Evolutionary conservation across 1,139 yeast genomes (phyloP).

Genomic region (Saccharomycopsis hybrid): DNA sequence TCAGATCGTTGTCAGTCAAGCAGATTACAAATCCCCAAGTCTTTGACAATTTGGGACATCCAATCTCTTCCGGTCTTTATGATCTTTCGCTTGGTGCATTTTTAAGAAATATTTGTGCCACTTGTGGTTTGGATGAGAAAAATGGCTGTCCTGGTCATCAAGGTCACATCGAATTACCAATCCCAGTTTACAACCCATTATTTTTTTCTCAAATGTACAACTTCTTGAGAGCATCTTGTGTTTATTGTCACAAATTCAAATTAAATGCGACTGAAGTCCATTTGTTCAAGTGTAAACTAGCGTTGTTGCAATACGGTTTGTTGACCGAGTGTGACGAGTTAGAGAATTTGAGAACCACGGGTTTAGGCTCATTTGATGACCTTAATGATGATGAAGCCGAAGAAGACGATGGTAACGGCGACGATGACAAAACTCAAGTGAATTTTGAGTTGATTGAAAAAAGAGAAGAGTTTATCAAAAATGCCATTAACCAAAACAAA

Average conservation of each 20-base stretch:
- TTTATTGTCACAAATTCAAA: constrained; percentile 84
- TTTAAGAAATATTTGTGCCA: constrained; percentile 78
- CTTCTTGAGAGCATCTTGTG: constrained; percentile 76
- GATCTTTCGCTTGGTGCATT: constrained; percentile 95
- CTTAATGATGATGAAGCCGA: constrained; percentile 32
- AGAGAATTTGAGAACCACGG: constrained; percentile 48
- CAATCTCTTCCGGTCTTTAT: constrained; percentile 87
- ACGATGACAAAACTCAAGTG: constrained; percentile 27
- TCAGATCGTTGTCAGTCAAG: constrained; percentile 81
- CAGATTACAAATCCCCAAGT: constrained; percentile 94
- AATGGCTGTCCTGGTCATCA: constrained; percentile 92
- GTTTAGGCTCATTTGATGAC: constrained; percentile 33
- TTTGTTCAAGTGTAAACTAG: constrained; percentile 69
- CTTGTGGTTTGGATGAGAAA: constrained; percentile 93
- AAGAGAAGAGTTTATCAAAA: constrained; percentile 66
- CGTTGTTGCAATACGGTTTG: constrained; percentile 81
- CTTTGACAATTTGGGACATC: constrained; percentile 93
- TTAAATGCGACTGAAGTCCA: constrained; percentile 65
- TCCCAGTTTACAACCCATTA: constrained; percentile 90
- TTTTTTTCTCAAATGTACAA: constrained; percentile 88
- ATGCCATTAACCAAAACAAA: constrained; percentile 42
- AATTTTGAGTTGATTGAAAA: constrained; percentile 42
- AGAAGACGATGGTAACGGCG: constrained; percentile 32
- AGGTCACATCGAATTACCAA: constrained; percentile 95
- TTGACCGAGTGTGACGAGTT: constrained; percentile 69